Conservation (phyloP, 352 stramenopile species). For the Thalassiosira ordinaria region DNA sequence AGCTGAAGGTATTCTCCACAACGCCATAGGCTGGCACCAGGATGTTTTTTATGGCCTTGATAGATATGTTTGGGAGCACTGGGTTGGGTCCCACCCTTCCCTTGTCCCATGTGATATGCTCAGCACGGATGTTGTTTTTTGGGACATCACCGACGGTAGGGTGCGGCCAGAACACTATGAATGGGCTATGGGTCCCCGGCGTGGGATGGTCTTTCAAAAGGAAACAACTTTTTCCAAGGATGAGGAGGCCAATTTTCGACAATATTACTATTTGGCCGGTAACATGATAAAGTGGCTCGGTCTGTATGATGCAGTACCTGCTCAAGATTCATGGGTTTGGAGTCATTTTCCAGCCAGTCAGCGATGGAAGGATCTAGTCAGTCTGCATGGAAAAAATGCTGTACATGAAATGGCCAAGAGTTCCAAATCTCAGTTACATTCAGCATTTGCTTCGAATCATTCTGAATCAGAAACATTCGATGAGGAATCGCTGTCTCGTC, state of each 20-base stretch:
- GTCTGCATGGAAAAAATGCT: conserved; percentile 39
- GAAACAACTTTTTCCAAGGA: conserved; percentile 14
- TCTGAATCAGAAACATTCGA: conserved; percentile 10
- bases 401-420: conserved; percentile 33
- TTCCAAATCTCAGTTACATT: conserved; percentile 28
- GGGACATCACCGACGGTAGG: conserved; percentile 25
- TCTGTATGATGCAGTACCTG: conserved; percentile 53
- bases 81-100: conserved; percentile 54
- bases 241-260: conserved; percentile 46
- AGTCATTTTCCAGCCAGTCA: conserved; percentile 45
- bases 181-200: conserved; percentile 53
- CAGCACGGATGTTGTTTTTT: conserved; percentile 32
- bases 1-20: conserved; percentile 35
- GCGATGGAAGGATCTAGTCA: conserved; percentile 48
- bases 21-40: conserved; percentile 36
- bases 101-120: conserved; percentile 60
- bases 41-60: conserved; percentile 62
- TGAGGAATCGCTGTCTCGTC: too few relatives aligned
- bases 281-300: conserved; percentile 64
- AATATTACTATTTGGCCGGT: conserved; percentile 57
- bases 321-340: conserved; percentile 56
- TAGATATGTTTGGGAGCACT: conserved; percentile 58
- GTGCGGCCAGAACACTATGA: conserved; percentile 49
- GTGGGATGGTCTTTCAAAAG: conserved; percentile 33
- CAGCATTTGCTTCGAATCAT: conserved; percentile 34